These are phyloP conservation scores for Thamnidium elegans DNA, from an alignment of 192 early-diverging fungal species.

Conservation along the genomic window DNA sequence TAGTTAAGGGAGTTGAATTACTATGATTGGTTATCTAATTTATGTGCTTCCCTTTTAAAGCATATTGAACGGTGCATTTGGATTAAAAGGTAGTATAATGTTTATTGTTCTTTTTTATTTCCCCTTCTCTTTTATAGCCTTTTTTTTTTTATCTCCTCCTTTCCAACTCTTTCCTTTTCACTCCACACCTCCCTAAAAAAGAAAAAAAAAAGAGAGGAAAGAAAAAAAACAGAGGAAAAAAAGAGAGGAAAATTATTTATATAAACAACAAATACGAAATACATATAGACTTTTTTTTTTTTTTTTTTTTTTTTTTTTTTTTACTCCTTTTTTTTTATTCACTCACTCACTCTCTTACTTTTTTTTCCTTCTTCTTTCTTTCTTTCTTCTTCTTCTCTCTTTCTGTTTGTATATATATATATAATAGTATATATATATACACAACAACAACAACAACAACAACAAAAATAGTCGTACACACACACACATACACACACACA, in stretches of 20 bases:
- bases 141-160: neutral
- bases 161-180: neutral
- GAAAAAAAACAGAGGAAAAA: no score
- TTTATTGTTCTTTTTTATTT: neutral
- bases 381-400: neutral
- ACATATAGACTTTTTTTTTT: conserved; percentile 9
- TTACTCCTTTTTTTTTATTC: neutral
- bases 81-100: neutral
- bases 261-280: neutral
- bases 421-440: conserved; percentile 1
- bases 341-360: conserved; percentile 2
- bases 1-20: neutral
- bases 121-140: neutral
- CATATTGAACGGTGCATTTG: neutral
- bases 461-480: neutral
- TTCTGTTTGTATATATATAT: neutral
- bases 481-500: neutral
- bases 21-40: neutral
- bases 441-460: neutral
- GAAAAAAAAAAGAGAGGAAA: neutral
- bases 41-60: neutral
- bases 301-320: conserved; percentile 7
- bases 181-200: neutral
- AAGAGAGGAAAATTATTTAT: neutral
- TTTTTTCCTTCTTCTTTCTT: neutral